Conservation (phyloP, 371 early-diverging fungal species). For the Mortierella sp. region DNA sequence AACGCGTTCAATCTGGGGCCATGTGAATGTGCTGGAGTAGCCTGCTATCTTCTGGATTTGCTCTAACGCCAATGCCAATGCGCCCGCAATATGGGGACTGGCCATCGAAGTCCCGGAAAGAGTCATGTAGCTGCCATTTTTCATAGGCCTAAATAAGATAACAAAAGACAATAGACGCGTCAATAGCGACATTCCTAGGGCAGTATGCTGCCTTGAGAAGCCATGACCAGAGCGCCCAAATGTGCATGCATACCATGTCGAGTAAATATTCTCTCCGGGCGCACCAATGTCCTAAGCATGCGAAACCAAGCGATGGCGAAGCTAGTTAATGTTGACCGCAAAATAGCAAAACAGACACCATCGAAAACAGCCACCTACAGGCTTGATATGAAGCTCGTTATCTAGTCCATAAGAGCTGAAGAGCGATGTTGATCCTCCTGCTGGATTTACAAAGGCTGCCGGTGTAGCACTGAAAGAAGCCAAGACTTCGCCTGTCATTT, state of each 20-base stretch:
- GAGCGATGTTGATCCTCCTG: conserved; percentile 25
- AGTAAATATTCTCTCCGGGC: conserved; percentile 46
- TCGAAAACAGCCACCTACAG: conserved; percentile 19
- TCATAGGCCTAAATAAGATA: conserved; percentile 5
- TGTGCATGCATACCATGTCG: conserved; percentile 25
- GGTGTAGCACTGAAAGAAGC: conserved; percentile 4
- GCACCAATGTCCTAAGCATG: conserved; percentile 35
- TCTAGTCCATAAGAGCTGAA: conserved; percentile 42
- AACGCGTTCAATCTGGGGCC: conserved; percentile 17
- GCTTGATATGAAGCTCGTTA: conserved; percentile 43
- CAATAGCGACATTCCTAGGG: neutral
- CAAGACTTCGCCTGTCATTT: neutral
- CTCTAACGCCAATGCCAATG: conserved; percentile 60
- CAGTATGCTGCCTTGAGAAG: neutral
- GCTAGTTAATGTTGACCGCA: no score
- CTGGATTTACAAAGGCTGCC: conserved; percentile 12
- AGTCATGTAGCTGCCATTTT: conserved; percentile 30
- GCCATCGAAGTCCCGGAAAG: conserved; percentile 67
- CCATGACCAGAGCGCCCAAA: neutral
- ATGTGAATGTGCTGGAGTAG: neutral
- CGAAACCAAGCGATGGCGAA: neutral
- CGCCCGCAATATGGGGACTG: conserved; percentile 68
- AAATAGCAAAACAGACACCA: no score
- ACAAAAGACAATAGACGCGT: neutral
- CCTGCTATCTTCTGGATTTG: conserved; percentile 8